Evolutionary conservation across 495 filamentous ascomycete genomes (phyloP).

Genomic region (Aspergillus diversus): DNA sequence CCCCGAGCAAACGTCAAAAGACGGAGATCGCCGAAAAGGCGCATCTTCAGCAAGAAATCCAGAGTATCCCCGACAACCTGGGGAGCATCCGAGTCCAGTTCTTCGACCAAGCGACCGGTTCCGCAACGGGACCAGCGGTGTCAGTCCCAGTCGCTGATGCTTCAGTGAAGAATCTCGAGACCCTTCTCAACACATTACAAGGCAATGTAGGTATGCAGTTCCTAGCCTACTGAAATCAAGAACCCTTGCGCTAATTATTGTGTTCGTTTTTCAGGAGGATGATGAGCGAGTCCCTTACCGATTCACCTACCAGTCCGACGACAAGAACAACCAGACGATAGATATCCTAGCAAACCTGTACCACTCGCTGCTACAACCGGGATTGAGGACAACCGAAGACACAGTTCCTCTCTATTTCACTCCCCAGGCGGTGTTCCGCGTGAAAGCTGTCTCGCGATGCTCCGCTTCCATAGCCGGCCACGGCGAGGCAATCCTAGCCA

Average conservation of each 20-base stretch:
- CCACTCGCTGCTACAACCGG: conserved; percentile 66
- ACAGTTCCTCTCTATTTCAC: conserved; percentile 78
- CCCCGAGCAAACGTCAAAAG: conserved; percentile 89
- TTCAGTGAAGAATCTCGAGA: conserved; percentile 84
- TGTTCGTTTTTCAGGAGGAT: conserved; percentile 53
- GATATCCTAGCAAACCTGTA: conserved; percentile 74
- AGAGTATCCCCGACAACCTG: conserved; percentile 68
- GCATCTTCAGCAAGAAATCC: conserved; percentile 74
- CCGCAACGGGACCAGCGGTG: conserved; percentile 67
- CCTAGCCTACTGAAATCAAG: neutral
- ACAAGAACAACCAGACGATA: conserved; percentile 52
- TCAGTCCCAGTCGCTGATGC: conserved; percentile 85
- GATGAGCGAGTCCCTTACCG: conserved; percentile 86
- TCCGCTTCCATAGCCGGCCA: conserved; percentile 88
- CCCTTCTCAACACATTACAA: conserved; percentile 86
- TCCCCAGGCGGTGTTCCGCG: conserved; percentile 92
- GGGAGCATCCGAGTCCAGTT: conserved; percentile 87
- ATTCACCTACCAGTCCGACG: conserved; percentile 69
- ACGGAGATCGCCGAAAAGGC: conserved; percentile 73
- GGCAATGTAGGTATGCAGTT: conserved; percentile 65
- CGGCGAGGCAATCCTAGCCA: conserved; percentile 86
- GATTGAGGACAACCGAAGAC: conserved; percentile 70
- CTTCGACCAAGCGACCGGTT: conserved; percentile 78
- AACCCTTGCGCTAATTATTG: neutral
- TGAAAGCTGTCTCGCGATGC: conserved; percentile 88